Conservation (phyloP, 2,329 filamentous ascomycete genomes). For the Juglanconis juglandina region DNA sequence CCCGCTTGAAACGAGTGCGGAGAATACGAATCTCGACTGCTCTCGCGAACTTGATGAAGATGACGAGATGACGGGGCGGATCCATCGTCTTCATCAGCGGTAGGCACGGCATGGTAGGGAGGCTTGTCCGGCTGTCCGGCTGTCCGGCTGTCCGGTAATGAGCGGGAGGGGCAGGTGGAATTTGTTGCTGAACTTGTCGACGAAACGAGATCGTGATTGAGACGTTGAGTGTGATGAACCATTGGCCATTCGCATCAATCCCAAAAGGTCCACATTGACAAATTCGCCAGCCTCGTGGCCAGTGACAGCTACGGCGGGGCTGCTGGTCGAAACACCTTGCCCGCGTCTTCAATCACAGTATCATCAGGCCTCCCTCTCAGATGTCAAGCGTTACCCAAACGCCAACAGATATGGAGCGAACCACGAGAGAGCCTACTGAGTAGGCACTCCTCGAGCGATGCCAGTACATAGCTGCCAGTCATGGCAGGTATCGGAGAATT, state of each 20-base stretch:
- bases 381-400: neutral
- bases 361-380: neutral
- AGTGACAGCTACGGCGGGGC: neutral
- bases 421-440: neutral
- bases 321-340: neutral
- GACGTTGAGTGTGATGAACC: neutral
- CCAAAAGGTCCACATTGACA: neutral
- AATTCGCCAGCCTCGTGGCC: neutral
- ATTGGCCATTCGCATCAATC: neutral
- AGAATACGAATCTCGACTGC: neutral
- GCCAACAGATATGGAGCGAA: neutral
- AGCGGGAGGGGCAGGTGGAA: constrained; percentile 3
- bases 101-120: neutral
- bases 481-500: neutral
- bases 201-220: constrained; percentile 14
- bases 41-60: neutral
- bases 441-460: neutral
- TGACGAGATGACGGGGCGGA: neutral
- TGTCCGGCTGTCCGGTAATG: neutral
- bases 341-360: neutral
- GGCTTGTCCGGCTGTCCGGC: neutral
- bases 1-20: constrained; percentile 10
- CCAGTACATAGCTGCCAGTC: neutral
- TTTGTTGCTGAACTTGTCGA: constrained; percentile 2
- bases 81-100: neutral